Conservation (phyloP, 768 basidiomycete genomes). For the Suillus decipiens region DNA sequence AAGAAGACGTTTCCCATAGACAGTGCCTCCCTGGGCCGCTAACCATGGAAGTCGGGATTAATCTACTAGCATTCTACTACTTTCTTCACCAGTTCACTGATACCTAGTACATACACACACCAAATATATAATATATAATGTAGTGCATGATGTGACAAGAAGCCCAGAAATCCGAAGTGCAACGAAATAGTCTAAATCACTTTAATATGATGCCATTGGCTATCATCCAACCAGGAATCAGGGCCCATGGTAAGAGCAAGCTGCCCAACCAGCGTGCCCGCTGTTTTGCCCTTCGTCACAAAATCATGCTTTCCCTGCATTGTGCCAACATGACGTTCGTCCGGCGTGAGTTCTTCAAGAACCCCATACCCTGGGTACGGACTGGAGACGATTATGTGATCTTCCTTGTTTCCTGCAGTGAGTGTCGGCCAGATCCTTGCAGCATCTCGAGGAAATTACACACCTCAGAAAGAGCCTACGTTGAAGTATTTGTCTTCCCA, state of each 20-base stretch:
- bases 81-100: too few species aligned
- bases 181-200: background rate
- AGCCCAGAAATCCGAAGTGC: too few species aligned
- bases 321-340: conserved; percentile 87
- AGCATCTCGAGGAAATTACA: conserved; percentile 13
- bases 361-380: conserved; percentile 60
- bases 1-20: too few species aligned
- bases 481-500: conserved; percentile 74
- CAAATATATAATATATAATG: too few species aligned
- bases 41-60: too few species aligned
- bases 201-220: background rate
- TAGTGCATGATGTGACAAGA: too few species aligned
- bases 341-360: conserved; percentile 59
- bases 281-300: conserved; percentile 16
- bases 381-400: conserved; percentile 69
- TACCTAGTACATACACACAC: too few species aligned
- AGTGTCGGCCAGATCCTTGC: conserved; percentile 18
- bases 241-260: conserved; percentile 17
- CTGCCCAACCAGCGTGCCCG: conserved; percentile 26
- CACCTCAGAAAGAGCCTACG: conserved; percentile 30
- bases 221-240: conserved; percentile 20
- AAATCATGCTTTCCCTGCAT: conserved; percentile 60
- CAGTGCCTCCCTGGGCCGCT: too few species aligned
- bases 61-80: too few species aligned
- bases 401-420: conserved; percentile 73